Percentiles rank a stretch among this genome's conserved stretches.
Evolutionary conservation across 495 filamentous ascomycete genomes (phyloP).

Genomic region (Penicillium odoratum): DNA sequence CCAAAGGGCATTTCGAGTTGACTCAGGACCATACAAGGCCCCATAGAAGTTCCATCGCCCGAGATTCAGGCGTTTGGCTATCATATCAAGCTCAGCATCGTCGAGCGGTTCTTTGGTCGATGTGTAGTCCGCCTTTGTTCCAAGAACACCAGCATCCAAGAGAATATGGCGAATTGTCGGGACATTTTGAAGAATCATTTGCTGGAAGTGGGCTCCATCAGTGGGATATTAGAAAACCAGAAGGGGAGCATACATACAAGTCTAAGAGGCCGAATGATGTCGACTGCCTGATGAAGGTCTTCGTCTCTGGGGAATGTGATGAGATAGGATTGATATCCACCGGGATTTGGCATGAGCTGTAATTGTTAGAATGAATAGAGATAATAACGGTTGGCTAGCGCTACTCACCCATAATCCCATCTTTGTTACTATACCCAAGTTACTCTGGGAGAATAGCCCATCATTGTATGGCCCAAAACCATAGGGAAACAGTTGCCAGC

Average conservation of each 20-base stretch:
- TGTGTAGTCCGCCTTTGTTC: constrained; percentile 41
- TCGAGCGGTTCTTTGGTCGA: constrained; percentile 41
- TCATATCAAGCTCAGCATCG: constrained; percentile 32
- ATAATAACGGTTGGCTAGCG: too few species aligned
- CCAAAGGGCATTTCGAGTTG: constrained; percentile 38
- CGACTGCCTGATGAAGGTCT: constrained; percentile 50
- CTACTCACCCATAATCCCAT: constrained; percentile 48
- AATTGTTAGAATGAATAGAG: too few species aligned
- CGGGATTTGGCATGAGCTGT: constrained; percentile 52
- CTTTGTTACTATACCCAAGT: constrained; percentile 59
- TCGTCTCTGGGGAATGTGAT: constrained; percentile 52
- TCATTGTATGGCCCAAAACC: constrained; percentile 58
- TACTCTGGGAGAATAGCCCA: constrained; percentile 58
- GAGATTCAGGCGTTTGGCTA: constrained; percentile 35
- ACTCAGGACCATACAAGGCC: constrained; percentile 39
- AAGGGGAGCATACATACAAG: constrained; percentile 11
- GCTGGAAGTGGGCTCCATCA: neutral
- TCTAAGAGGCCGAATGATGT: constrained; percentile 50
- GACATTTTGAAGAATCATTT: constrained; percentile 51
- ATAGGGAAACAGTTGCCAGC: constrained; percentile 52
- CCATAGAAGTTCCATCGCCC: constrained; percentile 60
- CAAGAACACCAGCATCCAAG: constrained; percentile 45
- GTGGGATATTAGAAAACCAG: too few species aligned
- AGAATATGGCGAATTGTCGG: constrained; percentile 49
- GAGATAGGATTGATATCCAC: constrained; percentile 50